Percentiles rank a stretch among this genome's conserved stretches.
phyloP scores from a whole-genome alignment of 1,284 basidiomycete genomes.

The Rhodotorula sp. region DNA sequence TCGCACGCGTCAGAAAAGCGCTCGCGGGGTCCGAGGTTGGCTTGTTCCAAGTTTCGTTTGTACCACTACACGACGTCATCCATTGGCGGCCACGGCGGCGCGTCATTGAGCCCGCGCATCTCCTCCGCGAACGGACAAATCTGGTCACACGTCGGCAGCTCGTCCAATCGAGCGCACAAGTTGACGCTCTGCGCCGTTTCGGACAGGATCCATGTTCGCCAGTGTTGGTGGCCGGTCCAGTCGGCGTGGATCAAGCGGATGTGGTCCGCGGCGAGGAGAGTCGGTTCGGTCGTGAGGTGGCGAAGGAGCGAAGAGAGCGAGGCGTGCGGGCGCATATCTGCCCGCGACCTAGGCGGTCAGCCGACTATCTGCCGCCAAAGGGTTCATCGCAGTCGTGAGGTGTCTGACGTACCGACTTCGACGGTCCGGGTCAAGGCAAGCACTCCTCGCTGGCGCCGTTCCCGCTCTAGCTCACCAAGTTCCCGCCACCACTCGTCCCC shows the following conservation, averaged over 20 bases:
- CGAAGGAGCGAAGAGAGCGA: conserved; percentile 15
- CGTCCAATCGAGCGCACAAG: background rate
- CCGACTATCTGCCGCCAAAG: too few species aligned
- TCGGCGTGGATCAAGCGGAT: conserved; percentile 18
- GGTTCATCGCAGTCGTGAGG: too few species aligned
- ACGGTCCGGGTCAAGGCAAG: conserved; percentile 9
- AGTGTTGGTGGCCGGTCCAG: conserved; percentile 6
- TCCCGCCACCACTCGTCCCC: conserved; percentile 14
- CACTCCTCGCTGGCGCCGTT: conserved; percentile 3
- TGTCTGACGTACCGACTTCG: conserved; percentile 19
- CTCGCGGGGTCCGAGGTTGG: too few species aligned
- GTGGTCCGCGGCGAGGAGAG: conserved; percentile 6
- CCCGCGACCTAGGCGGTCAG: too few species aligned
- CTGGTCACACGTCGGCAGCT: background rate
- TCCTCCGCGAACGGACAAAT: conserved; percentile 1
- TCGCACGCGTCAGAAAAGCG: too few species aligned
- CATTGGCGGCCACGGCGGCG: too few species aligned
- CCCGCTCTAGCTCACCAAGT: background rate
- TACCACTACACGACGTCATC: too few species aligned
- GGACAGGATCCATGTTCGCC: conserved; percentile 2
- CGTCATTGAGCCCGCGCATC: background rate
- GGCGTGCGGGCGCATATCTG: conserved; percentile 19
- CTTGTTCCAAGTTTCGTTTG: too few species aligned
- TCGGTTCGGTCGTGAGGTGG: conserved; percentile 3
- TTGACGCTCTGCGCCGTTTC: background rate